phyloP scores from a whole-genome alignment of 2,329 filamentous ascomycete species.

The Aureobasidium uvarum region DNA sequence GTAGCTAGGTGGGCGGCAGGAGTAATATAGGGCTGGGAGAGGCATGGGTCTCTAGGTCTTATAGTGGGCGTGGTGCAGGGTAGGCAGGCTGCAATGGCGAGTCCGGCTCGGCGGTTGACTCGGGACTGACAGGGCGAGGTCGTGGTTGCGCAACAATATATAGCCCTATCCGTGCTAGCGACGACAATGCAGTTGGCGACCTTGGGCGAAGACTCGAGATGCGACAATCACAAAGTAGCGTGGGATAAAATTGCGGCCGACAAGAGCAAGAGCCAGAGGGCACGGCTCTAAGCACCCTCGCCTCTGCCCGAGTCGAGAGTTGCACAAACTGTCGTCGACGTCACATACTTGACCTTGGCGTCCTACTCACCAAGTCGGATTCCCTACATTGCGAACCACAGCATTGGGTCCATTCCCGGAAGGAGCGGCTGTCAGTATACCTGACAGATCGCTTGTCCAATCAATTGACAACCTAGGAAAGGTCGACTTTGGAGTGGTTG shows the following conservation, averaged over 20 bases:
- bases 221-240: not conserved
- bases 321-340: conserved; percentile 5
- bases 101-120: conserved; percentile 14
- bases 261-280: not conserved
- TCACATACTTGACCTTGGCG: conserved; percentile 6
- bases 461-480: not conserved
- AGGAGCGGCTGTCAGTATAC: too few species aligned
- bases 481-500: not conserved
- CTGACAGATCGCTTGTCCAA: not conserved
- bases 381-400: not conserved
- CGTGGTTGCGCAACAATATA: conserved; percentile 23
- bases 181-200: not conserved
- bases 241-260: conserved; percentile 9
- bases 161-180: conserved; percentile 12
- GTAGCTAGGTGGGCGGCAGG: conserved; percentile 1
- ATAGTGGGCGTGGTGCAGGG: not conserved
- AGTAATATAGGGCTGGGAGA: not conserved
- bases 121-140: conserved; percentile 2
- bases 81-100: not conserved
- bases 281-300: not conserved
- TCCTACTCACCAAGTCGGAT: too few species aligned
- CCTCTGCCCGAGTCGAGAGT: not conserved
- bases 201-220: not conserved
- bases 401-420: not conserved
- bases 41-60: conserved; percentile 13